phyloP scores from a whole-genome alignment of 495 filamentous ascomycete species.

The Letharia columbiana region DNA sequence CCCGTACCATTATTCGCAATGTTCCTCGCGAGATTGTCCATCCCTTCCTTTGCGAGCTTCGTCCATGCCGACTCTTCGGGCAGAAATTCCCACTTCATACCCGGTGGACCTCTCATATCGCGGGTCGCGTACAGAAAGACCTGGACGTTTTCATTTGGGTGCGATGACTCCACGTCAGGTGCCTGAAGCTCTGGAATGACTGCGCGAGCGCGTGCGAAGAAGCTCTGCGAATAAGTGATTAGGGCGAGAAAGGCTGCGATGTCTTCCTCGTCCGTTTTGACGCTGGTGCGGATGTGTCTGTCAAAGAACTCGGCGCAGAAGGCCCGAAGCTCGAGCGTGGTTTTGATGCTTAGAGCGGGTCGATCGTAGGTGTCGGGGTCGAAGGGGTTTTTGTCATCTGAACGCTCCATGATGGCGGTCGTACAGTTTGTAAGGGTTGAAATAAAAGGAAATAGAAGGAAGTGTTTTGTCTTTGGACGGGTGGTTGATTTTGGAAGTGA shows the following conservation, averaged over 20 bases:
- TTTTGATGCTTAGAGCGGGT: not conserved
- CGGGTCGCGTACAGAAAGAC: constrained; percentile 1
- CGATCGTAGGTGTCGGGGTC: not conserved
- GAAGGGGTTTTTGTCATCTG: not conserved
- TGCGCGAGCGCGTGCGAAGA: constrained; percentile 9
- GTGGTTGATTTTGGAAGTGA: not conserved
- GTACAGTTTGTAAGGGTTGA: not conserved
- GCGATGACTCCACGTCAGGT: not conserved
- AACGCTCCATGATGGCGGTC: not conserved
- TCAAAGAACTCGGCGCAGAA: not conserved
- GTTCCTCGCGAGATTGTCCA: not conserved
- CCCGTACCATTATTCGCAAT: not conserved
- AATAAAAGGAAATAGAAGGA: not conserved
- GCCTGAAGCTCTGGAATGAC: constrained; percentile 16
- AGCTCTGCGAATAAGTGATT: not conserved
- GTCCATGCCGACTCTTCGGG: constrained; percentile 12
- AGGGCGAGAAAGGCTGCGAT: constrained; percentile 2
- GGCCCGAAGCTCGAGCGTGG: constrained; percentile 2
- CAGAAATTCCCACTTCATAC: constrained; percentile 3
- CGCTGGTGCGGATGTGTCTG: constrained; percentile 5
- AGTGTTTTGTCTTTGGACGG: not conserved
- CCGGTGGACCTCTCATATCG: not conserved
- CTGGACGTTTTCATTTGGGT: not conserved
- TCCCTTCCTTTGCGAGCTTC: constrained; percentile 8
- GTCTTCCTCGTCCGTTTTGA: not conserved